Evolutionary conservation across 1,284 basidiomycete genomes (phyloP).

Genomic region (Ganoderma meredithae): DNA sequence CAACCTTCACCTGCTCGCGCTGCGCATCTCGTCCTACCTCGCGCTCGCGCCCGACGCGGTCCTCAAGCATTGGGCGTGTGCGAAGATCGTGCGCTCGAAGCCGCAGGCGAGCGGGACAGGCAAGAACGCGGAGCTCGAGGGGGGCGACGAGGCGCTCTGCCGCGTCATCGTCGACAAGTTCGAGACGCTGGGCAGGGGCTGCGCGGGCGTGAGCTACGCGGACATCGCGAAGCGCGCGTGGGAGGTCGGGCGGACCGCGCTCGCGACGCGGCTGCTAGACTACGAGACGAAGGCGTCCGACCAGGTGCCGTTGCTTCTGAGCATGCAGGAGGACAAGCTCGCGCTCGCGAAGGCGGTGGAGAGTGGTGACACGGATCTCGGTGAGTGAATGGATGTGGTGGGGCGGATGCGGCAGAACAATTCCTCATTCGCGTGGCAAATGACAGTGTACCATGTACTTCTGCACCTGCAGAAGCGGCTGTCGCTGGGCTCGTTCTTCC

Average conservation of each 20-base stretch:
- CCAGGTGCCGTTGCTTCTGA: constrained; percentile 91
- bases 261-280: constrained; percentile 96
- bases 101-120: constrained; percentile 58
- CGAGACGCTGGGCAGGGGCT: constrained; percentile 60
- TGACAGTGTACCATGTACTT: constrained; percentile 87
- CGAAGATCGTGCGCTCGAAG: constrained; percentile 84
- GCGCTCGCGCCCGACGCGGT: constrained; percentile 87
- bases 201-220: constrained; percentile 86
- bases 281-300: constrained; percentile 90
- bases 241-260: constrained; percentile 84
- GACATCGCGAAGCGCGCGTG: constrained; percentile 95
- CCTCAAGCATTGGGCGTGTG: constrained; percentile 95
- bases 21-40: constrained; percentile 90
- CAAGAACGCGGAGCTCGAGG: constrained; percentile 61
- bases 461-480: constrained; percentile 86
- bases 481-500: constrained; percentile 93
- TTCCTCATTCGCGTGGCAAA: no score
- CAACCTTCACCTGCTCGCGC: constrained; percentile 90
- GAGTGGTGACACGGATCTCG: constrained; percentile 94
- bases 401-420: no score
- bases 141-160: constrained; percentile 82
- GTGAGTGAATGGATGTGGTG: constrained; percentile 51
- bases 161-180: constrained; percentile 90
- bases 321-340: constrained; percentile 93
- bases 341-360: constrained; percentile 93